A percentile compares a stretch with the other conserved stretches of the same genome.
phyloP scores from a whole-genome alignment of 345 rosid species.

The Gossypium arboreum region DNA sequence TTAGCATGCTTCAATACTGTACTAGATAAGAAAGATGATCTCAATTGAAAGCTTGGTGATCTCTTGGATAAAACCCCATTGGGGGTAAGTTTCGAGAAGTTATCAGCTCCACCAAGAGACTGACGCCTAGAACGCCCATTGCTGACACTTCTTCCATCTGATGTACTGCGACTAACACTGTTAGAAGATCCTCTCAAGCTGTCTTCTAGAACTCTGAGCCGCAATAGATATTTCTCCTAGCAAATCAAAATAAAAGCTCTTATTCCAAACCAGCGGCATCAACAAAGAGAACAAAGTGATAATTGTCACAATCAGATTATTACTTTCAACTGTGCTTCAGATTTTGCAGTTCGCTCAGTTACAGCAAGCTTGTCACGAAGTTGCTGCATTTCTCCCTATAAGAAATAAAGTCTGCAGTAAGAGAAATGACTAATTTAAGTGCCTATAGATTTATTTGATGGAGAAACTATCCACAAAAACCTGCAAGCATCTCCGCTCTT shows the following conservation, averaged over 20 bases:
- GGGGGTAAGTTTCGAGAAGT: slow-evolving; percentile 54
- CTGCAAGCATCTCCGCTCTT: slow-evolving; percentile 94
- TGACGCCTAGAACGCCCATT: slow-evolving; percentile 91
- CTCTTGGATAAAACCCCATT: slow-evolving; percentile 76
- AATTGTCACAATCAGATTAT: slow-evolving; percentile 13
- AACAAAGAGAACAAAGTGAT: neutral
- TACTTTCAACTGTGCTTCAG: slow-evolving; percentile 96
- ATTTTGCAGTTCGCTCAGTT: slow-evolving; percentile 83
- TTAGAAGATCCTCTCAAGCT: slow-evolving; percentile 73
- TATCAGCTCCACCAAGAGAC: slow-evolving; percentile 87
- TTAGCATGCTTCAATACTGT: slow-evolving; percentile 84
- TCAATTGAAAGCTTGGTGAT: slow-evolving; percentile 60
- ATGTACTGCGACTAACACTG: slow-evolving; percentile 41
- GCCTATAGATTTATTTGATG: slow-evolving; percentile 14
- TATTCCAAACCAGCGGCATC: slow-evolving; percentile 16
- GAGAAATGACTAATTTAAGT: neutral
- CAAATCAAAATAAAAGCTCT: slow-evolving; percentile 13
- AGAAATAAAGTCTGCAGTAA: slow-evolving; percentile 15
- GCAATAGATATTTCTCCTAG: slow-evolving; percentile 82
- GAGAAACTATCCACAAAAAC: slow-evolving; percentile 34
- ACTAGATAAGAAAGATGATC: slow-evolving; percentile 58
- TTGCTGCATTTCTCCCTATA: slow-evolving; percentile 98
- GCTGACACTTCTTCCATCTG: slow-evolving; percentile 67
- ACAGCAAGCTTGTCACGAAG: slow-evolving; percentile 84
- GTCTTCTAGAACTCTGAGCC: slow-evolving; percentile 92